These are phyloP conservation scores for Heliocybe sulcata DNA, from an alignment of 1,284 basidiomycete genomes.

Conservation along the genomic window DNA sequence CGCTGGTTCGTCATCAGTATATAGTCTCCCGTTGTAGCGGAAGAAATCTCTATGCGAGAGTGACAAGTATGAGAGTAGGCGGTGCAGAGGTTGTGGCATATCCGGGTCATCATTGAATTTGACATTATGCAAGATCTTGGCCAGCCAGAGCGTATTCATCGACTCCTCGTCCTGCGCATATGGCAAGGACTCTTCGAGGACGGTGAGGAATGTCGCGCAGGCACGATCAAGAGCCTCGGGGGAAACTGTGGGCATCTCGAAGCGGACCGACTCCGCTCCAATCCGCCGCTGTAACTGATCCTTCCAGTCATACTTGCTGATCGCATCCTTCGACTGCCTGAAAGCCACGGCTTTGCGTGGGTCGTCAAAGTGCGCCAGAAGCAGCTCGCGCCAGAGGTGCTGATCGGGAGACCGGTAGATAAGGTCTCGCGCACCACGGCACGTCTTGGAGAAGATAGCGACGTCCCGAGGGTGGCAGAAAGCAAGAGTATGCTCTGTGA, in stretches of 20 bases:
- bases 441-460: constrained; percentile 47
- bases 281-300: constrained; percentile 23
- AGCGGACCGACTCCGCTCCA: constrained; percentile 13
- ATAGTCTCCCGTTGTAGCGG: neutral
- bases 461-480: constrained; percentile 48
- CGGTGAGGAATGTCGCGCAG: neutral
- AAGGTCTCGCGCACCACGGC: constrained; percentile 34
- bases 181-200: neutral
- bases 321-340: neutral
- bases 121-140: constrained; percentile 25
- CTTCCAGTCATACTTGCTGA: constrained; percentile 18
- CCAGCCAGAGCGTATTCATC: constrained; percentile 9
- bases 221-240: neutral
- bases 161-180: neutral
- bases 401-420: constrained; percentile 43
- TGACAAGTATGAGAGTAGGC: constrained; percentile 29
- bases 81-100: constrained; percentile 3
- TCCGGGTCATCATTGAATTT: constrained; percentile 21
- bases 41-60: constrained; percentile 24
- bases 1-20: constrained; percentile 6
- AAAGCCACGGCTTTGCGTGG: constrained; percentile 27
- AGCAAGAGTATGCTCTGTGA: constrained; percentile 46
- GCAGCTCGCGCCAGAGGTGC: constrained; percentile 59
- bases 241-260: neutral
- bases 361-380: constrained; percentile 52